These are phyloP conservation scores for Macrolepiota dolichaula DNA, from an alignment of 768 basidiomycete genomes.

Conservation along the genomic window DNA sequence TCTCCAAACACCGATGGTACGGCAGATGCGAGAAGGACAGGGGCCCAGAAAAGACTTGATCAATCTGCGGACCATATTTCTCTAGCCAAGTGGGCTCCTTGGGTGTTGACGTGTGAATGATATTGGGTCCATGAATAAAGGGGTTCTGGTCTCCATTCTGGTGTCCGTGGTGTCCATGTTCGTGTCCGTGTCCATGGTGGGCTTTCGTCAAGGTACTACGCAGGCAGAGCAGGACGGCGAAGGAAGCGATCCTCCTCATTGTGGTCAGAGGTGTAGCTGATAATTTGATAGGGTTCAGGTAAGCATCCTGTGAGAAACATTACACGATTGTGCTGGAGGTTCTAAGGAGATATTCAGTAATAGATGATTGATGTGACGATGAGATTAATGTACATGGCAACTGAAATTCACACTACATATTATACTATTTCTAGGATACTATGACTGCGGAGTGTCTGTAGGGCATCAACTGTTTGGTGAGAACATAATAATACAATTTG, in stretches of 20 bases:
- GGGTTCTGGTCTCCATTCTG: not conserved
- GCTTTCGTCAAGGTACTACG: not conserved
- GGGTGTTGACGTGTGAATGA: not conserved
- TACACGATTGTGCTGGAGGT: not conserved
- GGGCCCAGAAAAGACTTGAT: slow-evolving; percentile 77
- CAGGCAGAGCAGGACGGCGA: not conserved
- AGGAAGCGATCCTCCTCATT: not conserved
- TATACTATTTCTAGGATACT: not conserved
- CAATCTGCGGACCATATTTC: slow-evolving; percentile 74
- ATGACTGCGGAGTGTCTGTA: not conserved
- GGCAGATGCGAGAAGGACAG: slow-evolving; percentile 82
- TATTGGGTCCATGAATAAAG: slow-evolving; percentile 8
- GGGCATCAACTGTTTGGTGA: not conserved
- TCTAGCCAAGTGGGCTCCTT: slow-evolving; percentile 48
- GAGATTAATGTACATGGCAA: not conserved
- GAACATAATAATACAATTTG: not conserved
- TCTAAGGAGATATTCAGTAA: no score
- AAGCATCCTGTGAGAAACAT: not conserved
- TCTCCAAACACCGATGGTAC: slow-evolving; percentile 67
- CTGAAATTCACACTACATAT: not conserved
- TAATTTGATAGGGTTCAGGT: not conserved
- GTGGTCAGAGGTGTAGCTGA: not conserved
- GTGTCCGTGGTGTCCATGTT: not conserved
- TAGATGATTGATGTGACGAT: not conserved
- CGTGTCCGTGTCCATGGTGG: not conserved